phyloP scores from a whole-genome alignment of 1,139 yeast genomes.

The Yamadazyma triangularis region DNA sequence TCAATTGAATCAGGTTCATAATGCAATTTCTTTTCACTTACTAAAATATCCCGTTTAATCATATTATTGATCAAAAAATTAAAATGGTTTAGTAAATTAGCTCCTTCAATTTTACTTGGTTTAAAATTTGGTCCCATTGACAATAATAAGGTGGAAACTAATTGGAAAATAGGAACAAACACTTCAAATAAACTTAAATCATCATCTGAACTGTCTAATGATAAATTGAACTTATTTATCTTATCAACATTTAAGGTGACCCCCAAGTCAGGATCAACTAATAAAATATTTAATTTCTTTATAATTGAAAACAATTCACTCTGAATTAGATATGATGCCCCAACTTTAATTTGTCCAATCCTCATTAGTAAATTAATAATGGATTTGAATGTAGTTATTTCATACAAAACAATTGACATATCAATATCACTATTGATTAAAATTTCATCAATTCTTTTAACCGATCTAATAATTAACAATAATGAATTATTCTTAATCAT shows the following conservation, averaged over 20 bases:
- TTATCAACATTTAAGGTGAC: constrained; percentile 38
- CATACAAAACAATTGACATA: constrained; percentile 48
- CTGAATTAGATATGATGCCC: constrained; percentile 74
- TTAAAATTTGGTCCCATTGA: constrained; percentile 79
- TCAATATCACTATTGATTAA: constrained; percentile 14
- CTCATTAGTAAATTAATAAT: constrained; percentile 65
- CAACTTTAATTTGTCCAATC: constrained; percentile 69
- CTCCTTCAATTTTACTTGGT: constrained; percentile 54
- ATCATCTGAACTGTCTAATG: constrained; percentile 49
- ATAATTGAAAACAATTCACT: constrained; percentile 66
- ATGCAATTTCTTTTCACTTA: constrained; percentile 21
- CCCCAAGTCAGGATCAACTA: constrained; percentile 79
- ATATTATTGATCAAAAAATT: constrained; percentile 60
- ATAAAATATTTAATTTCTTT: constrained; percentile 52
- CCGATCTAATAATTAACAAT: constrained; percentile 57
- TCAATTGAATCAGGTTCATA: constrained; percentile 11
- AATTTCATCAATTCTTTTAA: constrained; percentile 66
- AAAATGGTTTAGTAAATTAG: constrained; percentile 49
- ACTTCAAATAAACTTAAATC: constrained; percentile 52
- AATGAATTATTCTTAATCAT: constrained; percentile 65
- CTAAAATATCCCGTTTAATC: constrained; percentile 60
- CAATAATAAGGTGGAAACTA: constrained; percentile 61
- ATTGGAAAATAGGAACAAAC: constrained; percentile 73
- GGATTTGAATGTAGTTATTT: constrained; percentile 72
- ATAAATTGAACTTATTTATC: constrained; percentile 35